Evolutionary conservation across 495 filamentous ascomycete genomes (phyloP).

Genomic region (Penicillium soppii): DNA sequence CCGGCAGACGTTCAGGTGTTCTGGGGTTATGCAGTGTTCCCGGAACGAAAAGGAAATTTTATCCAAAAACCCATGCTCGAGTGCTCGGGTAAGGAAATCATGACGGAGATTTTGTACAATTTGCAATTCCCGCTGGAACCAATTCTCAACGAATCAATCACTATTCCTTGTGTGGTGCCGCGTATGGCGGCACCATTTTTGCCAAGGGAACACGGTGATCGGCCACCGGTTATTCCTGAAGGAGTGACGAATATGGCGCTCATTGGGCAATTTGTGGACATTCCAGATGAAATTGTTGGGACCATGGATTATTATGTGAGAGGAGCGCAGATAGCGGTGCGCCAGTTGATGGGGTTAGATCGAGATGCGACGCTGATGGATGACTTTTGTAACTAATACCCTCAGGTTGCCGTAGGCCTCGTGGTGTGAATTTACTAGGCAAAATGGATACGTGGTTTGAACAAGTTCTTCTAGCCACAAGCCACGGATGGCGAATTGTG

Average conservation of each 20-base stretch:
- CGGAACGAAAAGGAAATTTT: slow-evolving; percentile 26
- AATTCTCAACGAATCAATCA: slow-evolving; percentile 17
- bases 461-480: too few species aligned
- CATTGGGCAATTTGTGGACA: slow-evolving; percentile 45
- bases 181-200: slow-evolving; percentile 35
- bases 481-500: too few species aligned
- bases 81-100: slow-evolving; percentile 40
- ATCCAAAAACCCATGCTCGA: slow-evolving; percentile 38
- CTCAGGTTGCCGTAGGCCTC: too few species aligned
- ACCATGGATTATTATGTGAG: slow-evolving; percentile 45
- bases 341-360: slow-evolving; percentile 30
- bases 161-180: slow-evolving; percentile 35
- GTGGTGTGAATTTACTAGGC: too few species aligned
- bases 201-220: slow-evolving; percentile 25
- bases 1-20: slow-evolving; percentile 25
- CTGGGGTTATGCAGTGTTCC: slow-evolving; percentile 39
- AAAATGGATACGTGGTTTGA: too few species aligned
- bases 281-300: slow-evolving; percentile 35
- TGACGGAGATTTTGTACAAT: slow-evolving; percentile 34
- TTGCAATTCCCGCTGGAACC: slow-evolving; percentile 19
- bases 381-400: too few species aligned
- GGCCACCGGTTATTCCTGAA: slow-evolving; percentile 34
- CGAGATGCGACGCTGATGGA: too few species aligned
- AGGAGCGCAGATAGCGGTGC: slow-evolving; percentile 26
- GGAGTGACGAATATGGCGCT: slow-evolving; percentile 35